Conservation (phyloP, 2,329 filamentous ascomycete genomes). For the Chrysosphaeria jannelii region DNA sequence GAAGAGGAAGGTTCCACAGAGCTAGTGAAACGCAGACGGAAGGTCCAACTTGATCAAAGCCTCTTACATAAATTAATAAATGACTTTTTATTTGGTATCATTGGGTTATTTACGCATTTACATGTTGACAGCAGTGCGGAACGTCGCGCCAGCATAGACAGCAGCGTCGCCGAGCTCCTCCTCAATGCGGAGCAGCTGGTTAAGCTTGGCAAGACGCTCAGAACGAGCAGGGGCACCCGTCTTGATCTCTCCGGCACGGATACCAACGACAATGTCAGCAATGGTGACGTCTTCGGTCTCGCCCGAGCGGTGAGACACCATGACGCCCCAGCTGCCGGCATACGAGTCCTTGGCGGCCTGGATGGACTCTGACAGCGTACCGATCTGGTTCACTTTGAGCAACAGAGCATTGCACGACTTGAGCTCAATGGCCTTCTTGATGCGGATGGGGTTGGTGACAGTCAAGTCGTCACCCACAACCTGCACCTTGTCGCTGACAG, state of each 20-base stretch:
- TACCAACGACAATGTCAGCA: slow-evolving; percentile 87
- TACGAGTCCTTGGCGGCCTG: slow-evolving; percentile 98
- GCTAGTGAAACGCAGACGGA: no score
- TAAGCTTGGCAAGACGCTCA: slow-evolving; percentile 97
- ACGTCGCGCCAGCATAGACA: slow-evolving; percentile 71
- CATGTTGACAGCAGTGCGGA: slow-evolving; percentile 73
- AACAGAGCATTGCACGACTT: slow-evolving; percentile 97
- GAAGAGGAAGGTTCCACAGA: no score
- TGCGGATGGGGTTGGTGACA: slow-evolving; percentile 93
- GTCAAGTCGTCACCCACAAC: slow-evolving; percentile 96
- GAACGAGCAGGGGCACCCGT: slow-evolving; percentile 86
- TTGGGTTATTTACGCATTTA: no score
- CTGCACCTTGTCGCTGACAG: slow-evolving; percentile 95
- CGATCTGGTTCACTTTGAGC: slow-evolving; percentile 99
- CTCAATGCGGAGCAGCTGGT: slow-evolving; percentile 99
- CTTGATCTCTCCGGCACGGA: slow-evolving; percentile 96
- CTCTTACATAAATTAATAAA: no score
- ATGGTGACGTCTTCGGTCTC: slow-evolving; percentile 99
- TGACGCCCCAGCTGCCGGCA: slow-evolving; percentile 86
- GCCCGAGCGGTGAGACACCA: slow-evolving; percentile 97
- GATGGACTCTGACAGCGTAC: slow-evolving; percentile 94
- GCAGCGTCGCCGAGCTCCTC: slow-evolving; percentile 88
- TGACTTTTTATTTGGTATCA: no score
- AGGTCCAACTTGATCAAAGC: no score
- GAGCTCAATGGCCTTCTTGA: slow-evolving; percentile 98